Evolutionary conservation across 805 yeast genomes (phyloP).

Genomic region (Metschnikowia dekortorum): DNA sequence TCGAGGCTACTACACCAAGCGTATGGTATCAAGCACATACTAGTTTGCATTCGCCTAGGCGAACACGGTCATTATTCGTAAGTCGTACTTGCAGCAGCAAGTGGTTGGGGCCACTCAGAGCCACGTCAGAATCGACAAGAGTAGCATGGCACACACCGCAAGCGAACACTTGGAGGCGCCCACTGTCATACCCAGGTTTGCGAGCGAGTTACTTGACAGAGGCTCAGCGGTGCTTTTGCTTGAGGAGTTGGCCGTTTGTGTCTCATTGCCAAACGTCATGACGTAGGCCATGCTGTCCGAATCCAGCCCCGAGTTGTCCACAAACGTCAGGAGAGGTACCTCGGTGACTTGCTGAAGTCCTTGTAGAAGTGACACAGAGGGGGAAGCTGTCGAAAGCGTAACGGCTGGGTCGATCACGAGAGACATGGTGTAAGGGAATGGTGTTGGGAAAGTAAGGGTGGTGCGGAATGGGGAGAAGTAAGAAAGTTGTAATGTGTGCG

Average conservation of each 20-base stretch:
- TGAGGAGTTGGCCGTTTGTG: slow-evolving; percentile 4
- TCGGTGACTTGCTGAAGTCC: slow-evolving; percentile 14
- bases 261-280: slow-evolving; percentile 2
- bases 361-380: slow-evolving; percentile 11
- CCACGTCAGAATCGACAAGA: not conserved
- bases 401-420: slow-evolving; percentile 14
- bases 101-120: not conserved
- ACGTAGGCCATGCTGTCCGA: not conserved
- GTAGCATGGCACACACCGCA: not conserved
- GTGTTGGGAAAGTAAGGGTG: not conserved
- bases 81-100: not conserved
- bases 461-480: not conserved
- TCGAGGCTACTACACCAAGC: too few relatives aligned
- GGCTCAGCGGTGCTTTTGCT: not conserved
- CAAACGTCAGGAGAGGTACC: not conserved
- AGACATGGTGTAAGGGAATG: slow-evolving; percentile 8
- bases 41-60: not conserved
- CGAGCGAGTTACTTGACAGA: not conserved
- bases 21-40: too few relatives aligned
- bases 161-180: not conserved
- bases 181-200: not conserved
- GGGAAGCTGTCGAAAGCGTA: slow-evolving; percentile 4
- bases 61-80: not conserved
- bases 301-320: not conserved
- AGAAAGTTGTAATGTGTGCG: not conserved